Evolutionary conservation across 352 stramenopile genomes (phyloP), one percentile per base, ranked within the genome.

Genomic region (Phytophthora nicotianae): DNA sequence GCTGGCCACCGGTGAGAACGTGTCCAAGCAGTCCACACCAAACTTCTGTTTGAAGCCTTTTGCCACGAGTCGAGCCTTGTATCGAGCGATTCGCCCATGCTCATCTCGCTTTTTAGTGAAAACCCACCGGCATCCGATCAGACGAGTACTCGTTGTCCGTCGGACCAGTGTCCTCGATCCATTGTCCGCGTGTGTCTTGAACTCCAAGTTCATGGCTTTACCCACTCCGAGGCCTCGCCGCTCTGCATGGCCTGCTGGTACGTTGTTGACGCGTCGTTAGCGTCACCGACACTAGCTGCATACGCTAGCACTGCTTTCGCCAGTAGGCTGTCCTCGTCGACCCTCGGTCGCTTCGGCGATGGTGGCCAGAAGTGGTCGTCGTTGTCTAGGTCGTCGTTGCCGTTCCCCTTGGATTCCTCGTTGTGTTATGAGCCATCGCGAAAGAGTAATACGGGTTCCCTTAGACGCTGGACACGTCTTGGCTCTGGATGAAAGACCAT

Each of bases 221-320:
- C 11, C 47, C 47, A 47, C 9, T 58, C 43, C 20, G 20, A 11
- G 4, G 46, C 21, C 0, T 66, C 38, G n/a, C 56, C 13, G n/a
- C 56, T 58, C 0, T 46, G 0, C 16, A 70, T 54, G 0, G 42
- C 62, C 24, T 70, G 49, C 11, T 41, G 32, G 26, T 63, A 69
- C 7, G 48, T 49, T 0, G 40, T 60, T 5, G 53, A 53, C 0
- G 41, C 41, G n/a, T 60, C 48, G 7, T 38, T 10, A 2, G 37
- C 48, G 9, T 63, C 33, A 2, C 46, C 56, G 0, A 65, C n/a
- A 46, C 11, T 50, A 4, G 50, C 51, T 24, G 47, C 41, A 23
- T 62, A 65, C 7, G 38, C 24, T 17, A 56, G 45, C 1, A 68
- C 41, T 14, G 53, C 62, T 37, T 65, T 49, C 5, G 42, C 50